Evolutionary conservation across 2,329 filamentous ascomycete genomes (phyloP).

Genomic region (Elsinoe necatrix): DNA sequence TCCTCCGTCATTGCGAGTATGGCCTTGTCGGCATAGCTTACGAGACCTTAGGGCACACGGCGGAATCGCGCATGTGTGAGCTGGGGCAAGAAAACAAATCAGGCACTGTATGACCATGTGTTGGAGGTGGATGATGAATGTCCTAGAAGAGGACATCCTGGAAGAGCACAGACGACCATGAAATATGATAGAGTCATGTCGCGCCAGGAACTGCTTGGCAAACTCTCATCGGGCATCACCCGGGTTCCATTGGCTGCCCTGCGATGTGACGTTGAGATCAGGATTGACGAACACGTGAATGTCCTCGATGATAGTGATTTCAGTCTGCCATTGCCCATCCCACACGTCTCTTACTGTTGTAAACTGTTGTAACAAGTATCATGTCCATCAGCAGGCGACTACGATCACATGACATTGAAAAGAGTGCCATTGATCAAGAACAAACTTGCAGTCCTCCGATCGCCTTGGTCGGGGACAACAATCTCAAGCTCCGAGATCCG

Average conservation of each 20-base stretch:
- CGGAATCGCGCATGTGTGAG: not conserved
- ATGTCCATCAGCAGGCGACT: too few species aligned
- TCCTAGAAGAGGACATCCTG: not conserved
- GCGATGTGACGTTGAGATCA: not conserved
- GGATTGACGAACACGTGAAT: not conserved
- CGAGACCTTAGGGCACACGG: not conserved
- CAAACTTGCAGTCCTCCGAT: too few species aligned
- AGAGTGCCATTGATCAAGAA: too few species aligned
- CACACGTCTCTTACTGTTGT: too few species aligned
- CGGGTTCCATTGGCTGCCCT: not conserved
- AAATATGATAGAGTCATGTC: constrained; percentile 8
- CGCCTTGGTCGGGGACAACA: too few species aligned
- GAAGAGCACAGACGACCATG: not conserved
- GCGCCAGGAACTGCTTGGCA: not conserved
- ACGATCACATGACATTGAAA: too few species aligned
- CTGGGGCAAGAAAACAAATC: too few species aligned
- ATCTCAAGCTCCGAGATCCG: not conserved
- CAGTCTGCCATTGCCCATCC: too few species aligned
- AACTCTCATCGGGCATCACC: not conserved
- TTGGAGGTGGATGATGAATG: not conserved
- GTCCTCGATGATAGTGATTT: too few species aligned
- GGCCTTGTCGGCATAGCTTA: not conserved
- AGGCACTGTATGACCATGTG: not conserved
- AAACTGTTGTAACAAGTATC: too few species aligned
- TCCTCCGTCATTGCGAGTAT: not conserved